Percentiles rank a stretch among this genome's conserved stretches.
phyloP scores from a whole-genome alignment of 208 protist species.

The Trypanosoma caninum region DNA sequence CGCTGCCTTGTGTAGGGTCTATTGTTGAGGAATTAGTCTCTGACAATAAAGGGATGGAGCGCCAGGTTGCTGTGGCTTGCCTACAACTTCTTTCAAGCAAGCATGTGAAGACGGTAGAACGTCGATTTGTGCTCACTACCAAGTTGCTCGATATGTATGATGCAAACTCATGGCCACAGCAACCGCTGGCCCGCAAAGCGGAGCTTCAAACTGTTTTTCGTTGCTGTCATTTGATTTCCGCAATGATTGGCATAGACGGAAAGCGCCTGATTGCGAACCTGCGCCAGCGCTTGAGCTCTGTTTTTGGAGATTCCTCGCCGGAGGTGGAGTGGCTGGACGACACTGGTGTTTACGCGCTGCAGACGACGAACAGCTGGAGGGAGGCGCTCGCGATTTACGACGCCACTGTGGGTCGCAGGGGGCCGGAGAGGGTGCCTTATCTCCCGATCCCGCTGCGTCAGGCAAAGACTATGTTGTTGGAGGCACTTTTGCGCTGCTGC shows the following conservation, averaged over 20 bases:
- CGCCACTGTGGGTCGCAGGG: slow-evolving; percentile 31
- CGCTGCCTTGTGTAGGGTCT: slow-evolving; percentile 21
- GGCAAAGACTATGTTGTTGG: slow-evolving; percentile 34
- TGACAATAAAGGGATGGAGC: slow-evolving; percentile 52
- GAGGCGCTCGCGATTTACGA: slow-evolving; percentile 42
- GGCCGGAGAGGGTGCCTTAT: slow-evolving; percentile 32
- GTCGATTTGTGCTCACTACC: slow-evolving; percentile 33
- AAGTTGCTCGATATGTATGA: slow-evolving; percentile 47
- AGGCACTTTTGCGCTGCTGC: slow-evolving; percentile 38
- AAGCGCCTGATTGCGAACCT: slow-evolving; percentile 30
- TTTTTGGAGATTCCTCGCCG: slow-evolving; percentile 50
- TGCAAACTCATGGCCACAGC: slow-evolving; percentile 65
- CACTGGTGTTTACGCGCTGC: slow-evolving; percentile 63
- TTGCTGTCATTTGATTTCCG: slow-evolving; percentile 61
- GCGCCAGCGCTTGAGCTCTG: slow-evolving; percentile 7
- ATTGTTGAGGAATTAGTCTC: slow-evolving; percentile 46
- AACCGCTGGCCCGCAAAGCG: slow-evolving; percentile 54
- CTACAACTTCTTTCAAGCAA: slow-evolving; percentile 61
- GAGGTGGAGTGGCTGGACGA: slow-evolving; percentile 72
- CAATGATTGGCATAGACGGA: neutral
- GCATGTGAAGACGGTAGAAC: slow-evolving; percentile 24
- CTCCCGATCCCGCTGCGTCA: slow-evolving; percentile 65
- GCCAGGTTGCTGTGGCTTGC: slow-evolving; percentile 55
- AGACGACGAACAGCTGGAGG: slow-evolving; percentile 28
- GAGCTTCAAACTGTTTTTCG: slow-evolving; percentile 82